These are phyloP conservation scores for Silene uniflora DNA, from an alignment of 148 eudicot species.

Conservation along the genomic window DNA sequence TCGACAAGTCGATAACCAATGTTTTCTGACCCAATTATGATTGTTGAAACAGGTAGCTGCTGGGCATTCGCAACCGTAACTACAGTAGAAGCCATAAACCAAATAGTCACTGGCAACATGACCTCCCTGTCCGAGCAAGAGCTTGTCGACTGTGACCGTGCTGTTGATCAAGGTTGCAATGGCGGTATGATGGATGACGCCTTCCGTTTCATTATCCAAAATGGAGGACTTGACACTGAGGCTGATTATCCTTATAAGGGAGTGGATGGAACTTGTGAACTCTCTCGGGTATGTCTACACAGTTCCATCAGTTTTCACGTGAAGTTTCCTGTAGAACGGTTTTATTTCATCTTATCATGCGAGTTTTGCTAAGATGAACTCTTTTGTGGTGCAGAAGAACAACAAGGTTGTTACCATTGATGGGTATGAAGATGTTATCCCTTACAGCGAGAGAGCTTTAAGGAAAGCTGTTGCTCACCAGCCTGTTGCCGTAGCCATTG, in stretches of 20 bases:
- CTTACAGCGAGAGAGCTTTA: constrained; percentile 64
- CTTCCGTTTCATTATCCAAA: constrained; percentile 62
- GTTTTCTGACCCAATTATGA: not conserved
- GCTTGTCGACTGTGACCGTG: constrained; percentile 72
- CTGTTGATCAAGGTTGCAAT: constrained; percentile 57
- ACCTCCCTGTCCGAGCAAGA: constrained; percentile 81
- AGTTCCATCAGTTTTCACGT: too few relatives aligned
- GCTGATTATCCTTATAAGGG: constrained; percentile 72
- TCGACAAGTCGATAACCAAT: not conserved
- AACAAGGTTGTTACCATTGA: constrained; percentile 77
- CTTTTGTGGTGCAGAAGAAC: constrained; percentile 46
- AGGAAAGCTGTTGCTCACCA: constrained; percentile 90
- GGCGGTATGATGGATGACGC: constrained; percentile 94
- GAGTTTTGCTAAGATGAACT: not conserved
- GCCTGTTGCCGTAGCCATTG: constrained; percentile 90
- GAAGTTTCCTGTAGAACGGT: too few relatives aligned
- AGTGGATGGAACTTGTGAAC: constrained; percentile 53
- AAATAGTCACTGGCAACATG: constrained; percentile 66
- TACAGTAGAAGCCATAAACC: constrained; percentile 75
- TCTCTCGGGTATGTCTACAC: constrained; percentile 41
- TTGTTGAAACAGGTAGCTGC: constrained; percentile 55
- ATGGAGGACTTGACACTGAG: constrained; percentile 85
- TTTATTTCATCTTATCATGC: too few relatives aligned
- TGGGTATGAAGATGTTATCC: constrained; percentile 81
- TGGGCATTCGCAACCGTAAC: constrained; percentile 96